phyloP scores from a whole-genome alignment of 2,329 filamentous ascomycete species.

The Verticillium isaacii region DNA sequence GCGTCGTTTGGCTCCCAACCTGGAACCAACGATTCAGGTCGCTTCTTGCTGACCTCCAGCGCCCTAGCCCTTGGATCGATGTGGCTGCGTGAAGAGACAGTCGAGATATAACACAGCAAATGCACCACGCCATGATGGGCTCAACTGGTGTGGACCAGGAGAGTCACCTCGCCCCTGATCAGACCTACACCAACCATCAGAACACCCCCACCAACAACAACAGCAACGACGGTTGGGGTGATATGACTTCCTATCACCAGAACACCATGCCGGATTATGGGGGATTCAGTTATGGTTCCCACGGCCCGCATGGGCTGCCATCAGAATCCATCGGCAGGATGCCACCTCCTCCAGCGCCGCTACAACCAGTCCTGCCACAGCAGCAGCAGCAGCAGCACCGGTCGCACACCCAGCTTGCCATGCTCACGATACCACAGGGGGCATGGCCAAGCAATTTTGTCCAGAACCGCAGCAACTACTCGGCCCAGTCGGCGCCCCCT shows the following conservation, averaged over 20 bases:
- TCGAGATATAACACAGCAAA: slow-evolving; percentile 12
- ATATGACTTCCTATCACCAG: slow-evolving; percentile 59
- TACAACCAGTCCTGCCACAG: slow-evolving; percentile 29
- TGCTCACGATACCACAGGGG: slow-evolving; percentile 62
- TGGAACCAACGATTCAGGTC: slow-evolving; percentile 5
- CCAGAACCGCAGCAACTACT: slow-evolving; percentile 64
- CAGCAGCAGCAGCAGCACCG: slow-evolving; percentile 33
- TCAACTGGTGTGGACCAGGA: slow-evolving; percentile 40
- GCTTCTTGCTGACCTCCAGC: background rate
- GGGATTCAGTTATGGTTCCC: slow-evolving; percentile 52
- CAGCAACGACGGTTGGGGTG: slow-evolving; percentile 47
- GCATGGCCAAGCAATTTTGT: slow-evolving; percentile 75
- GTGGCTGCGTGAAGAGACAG: background rate
- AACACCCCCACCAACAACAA: slow-evolving; percentile 34
- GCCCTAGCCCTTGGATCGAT: background rate
- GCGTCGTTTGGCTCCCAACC: slow-evolving; percentile 1
- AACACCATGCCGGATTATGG: slow-evolving; percentile 67
- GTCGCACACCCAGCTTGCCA: slow-evolving; percentile 51
- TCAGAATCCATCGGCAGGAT: slow-evolving; percentile 47
- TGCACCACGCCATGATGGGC: slow-evolving; percentile 41
- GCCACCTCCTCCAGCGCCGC: slow-evolving; percentile 54
- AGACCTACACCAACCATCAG: slow-evolving; percentile 24
- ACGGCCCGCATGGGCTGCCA: slow-evolving; percentile 41
- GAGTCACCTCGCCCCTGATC: slow-evolving; percentile 38
- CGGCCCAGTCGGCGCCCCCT: slow-evolving; percentile 55